These are phyloP conservation scores for Suhomyces wounanorum DNA, from an alignment of 1,139 yeast species.

Conservation along the genomic window DNA sequence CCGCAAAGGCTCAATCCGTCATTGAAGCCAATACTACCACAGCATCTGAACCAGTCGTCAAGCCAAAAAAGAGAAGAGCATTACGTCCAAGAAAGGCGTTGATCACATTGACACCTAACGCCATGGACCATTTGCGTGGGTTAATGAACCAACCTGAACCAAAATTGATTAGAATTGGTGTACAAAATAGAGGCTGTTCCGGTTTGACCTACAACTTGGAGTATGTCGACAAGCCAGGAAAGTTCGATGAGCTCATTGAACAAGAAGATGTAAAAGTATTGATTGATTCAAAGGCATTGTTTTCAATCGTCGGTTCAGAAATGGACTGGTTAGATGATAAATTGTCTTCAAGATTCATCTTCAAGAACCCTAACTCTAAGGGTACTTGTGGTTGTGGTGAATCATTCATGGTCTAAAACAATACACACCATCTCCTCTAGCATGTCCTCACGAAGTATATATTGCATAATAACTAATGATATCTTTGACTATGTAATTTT, in stretches of 20 bases:
- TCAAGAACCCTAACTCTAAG: conserved; percentile 92
- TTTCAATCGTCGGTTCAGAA: conserved; percentile 93
- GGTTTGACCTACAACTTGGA: conserved; percentile 91
- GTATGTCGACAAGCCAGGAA: conserved; percentile 85
- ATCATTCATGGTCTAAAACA: conserved; percentile 83
- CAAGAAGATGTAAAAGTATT: conserved; percentile 93
- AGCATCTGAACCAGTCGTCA: conserved; percentile 6
- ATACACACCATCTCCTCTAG: neutral
- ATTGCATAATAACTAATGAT: conserved; percentile 1
- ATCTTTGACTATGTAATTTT: neutral
- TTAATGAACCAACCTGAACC: conserved; percentile 82
- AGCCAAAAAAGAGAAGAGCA: conserved; percentile 57
- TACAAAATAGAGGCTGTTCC: conserved; percentile 94
- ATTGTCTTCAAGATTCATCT: conserved; percentile 83
- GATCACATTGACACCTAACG: conserved; percentile 73
- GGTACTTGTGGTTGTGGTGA: conserved; percentile 99
- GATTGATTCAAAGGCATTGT: conserved; percentile 92
- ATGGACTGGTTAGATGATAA: conserved; percentile 99
- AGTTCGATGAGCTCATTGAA: conserved; percentile 88
- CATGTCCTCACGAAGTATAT: conserved; percentile 4
- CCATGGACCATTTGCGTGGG: conserved; percentile 66
- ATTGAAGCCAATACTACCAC: conserved; percentile 7
- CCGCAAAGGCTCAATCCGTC: conserved; percentile 4
- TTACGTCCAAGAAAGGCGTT: conserved; percentile 87
- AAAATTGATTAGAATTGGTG: conserved; percentile 86